These are phyloP conservation scores for Cryptococcus sp. DNA, from an alignment of 1,284 basidiomycete genomes.

Conservation along the genomic window DNA sequence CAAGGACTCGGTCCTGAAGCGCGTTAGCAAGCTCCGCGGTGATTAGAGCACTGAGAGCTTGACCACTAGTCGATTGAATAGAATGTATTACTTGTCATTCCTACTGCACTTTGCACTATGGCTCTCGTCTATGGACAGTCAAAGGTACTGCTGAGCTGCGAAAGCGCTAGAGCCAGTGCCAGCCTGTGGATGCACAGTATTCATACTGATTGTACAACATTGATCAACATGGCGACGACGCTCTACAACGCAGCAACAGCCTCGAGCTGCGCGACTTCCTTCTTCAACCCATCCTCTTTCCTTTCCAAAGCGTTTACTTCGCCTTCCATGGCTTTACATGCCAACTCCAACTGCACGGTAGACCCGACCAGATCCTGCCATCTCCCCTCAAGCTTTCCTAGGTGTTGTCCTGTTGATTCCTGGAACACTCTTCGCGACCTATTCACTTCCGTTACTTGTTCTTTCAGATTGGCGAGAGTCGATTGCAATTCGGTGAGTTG, in stretches of 20 bases:
- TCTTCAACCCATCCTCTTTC: constrained; percentile 40
- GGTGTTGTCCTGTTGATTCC: constrained; percentile 48
- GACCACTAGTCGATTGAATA: neutral
- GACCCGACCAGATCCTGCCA: constrained; percentile 51
- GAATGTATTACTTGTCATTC: neutral
- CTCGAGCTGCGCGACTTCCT: constrained; percentile 44
- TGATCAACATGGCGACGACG: too few relatives aligned
- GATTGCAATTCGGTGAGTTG: constrained; percentile 73
- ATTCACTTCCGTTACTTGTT: constrained; percentile 78
- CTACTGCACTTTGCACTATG: neutral
- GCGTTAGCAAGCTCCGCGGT: constrained; percentile 94
- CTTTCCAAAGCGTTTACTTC: constrained; percentile 45
- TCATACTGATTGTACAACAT: too few relatives aligned
- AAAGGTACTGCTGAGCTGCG: neutral
- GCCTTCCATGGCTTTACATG: constrained; percentile 48
- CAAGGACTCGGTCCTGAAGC: constrained; percentile 95
- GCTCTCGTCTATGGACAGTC: neutral
- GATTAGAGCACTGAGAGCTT: constrained; percentile 58
- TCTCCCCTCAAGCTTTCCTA: constrained; percentile 43
- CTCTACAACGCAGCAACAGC: neutral
- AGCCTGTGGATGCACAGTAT: too few relatives aligned
- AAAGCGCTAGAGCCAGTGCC: too few relatives aligned
- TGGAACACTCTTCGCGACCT: constrained; percentile 75
- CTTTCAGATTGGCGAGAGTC: constrained; percentile 69
- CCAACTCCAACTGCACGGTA: constrained; percentile 53